A percentile compares a stretch with the other conserved stretches of the same genome.
Conservation (phyloP, 306 rosid genomes). For the Malus fusca region DNA sequence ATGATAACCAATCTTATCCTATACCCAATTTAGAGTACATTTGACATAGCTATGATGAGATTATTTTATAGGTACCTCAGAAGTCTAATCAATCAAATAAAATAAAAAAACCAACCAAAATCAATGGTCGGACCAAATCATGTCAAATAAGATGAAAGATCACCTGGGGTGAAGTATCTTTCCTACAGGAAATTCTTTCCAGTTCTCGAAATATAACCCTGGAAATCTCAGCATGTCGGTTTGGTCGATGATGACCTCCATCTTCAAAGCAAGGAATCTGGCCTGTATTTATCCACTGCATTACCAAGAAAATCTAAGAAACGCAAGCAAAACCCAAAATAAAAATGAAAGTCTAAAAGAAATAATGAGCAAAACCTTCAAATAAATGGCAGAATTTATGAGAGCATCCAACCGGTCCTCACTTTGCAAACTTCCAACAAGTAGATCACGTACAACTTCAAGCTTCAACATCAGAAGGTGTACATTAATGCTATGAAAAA, state of each 20-base stretch:
- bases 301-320: conserved; percentile 27
- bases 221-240: conserved; percentile 94
- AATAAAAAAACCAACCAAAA: not conserved
- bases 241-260: conserved; percentile 96
- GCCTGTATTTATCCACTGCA: conserved; percentile 99
- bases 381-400: conserved; percentile 75
- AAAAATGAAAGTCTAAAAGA: not conserved
- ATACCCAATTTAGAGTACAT: not conserved
- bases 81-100: not conserved
- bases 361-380: conserved; percentile 52
- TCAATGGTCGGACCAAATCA: not conserved
- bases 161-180: conserved; percentile 80
- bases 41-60: not conserved
- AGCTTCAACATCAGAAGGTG: conserved; percentile 50
- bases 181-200: conserved; percentile 53
- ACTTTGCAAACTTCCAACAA: conserved; percentile 36
- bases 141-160: conserved; percentile 11
- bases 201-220: conserved; percentile 84
- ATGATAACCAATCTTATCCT: not conserved
- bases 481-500: conserved; percentile 1
- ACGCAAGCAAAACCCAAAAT: conserved; percentile 3
- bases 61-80: not conserved
- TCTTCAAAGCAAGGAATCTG: conserved; percentile 94
- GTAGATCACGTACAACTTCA: conserved; percentile 64
- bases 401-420: conserved; percentile 71